A percentile compares a stretch with the other conserved stretches of the same genome.
Evolutionary conservation across 805 yeast genomes (phyloP).

Genomic region (Aciculoconidium aculeatum): DNA sequence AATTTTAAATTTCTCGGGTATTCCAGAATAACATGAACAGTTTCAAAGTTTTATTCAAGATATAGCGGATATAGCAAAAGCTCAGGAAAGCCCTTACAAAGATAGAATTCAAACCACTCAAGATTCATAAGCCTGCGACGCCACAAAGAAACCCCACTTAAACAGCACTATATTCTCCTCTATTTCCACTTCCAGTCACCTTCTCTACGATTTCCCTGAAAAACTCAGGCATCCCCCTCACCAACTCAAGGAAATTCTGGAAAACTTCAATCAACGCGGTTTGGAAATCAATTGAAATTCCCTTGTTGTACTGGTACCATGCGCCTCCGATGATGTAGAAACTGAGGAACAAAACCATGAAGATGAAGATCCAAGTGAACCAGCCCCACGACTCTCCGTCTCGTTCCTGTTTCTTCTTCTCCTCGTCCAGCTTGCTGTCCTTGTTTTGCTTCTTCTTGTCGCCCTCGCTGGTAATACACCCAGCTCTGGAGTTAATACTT

Average conservation of each 20-base stretch:
- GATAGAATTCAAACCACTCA: too few relatives aligned
- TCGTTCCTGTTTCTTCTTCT: conserved; percentile 13
- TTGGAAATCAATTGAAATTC: conserved; percentile 64
- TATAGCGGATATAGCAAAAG: too few relatives aligned
- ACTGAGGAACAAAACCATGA: conserved; percentile 63
- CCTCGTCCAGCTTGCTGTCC: conserved; percentile 14
- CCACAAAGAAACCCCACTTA: too few relatives aligned
- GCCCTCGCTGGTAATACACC: conserved; percentile 30
- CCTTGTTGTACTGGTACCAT: conserved; percentile 68
- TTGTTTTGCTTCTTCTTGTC: conserved; percentile 19
- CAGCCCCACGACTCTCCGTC: conserved; percentile 65
- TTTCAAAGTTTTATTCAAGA: too few relatives aligned
- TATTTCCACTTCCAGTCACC: conserved; percentile 52
- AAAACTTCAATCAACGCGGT: conserved; percentile 69
- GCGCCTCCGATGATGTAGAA: conserved; percentile 70
- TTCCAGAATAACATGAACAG: too few relatives aligned
- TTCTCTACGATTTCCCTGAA: conserved; percentile 61
- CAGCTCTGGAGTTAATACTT: conserved; percentile 30
- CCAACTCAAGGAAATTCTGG: conserved; percentile 57
- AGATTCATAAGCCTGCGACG: too few relatives aligned
- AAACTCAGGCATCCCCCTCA: conserved; percentile 59
- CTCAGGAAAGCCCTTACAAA: too few relatives aligned
- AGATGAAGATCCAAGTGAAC: conserved; percentile 75
- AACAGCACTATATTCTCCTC: conserved; percentile 95
- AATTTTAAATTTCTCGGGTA: too few relatives aligned